Evolutionary conservation across 306 rosid species (phyloP), one percentile per base, ranked within the genome.

Genomic region (Glycyrrhiza uralensis): DNA sequence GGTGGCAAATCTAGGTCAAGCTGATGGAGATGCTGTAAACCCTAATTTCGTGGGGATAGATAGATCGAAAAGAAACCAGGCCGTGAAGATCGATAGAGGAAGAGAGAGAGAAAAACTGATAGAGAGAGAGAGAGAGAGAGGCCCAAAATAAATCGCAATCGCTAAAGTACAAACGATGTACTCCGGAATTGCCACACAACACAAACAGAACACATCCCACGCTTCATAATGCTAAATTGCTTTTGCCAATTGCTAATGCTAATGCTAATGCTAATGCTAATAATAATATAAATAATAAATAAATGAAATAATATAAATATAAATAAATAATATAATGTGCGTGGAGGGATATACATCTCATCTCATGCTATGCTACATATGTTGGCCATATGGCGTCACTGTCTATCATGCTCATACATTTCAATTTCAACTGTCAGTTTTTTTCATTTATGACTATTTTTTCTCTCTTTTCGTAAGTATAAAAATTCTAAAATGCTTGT

Each of bases 21-120:
- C 20, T 42, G 33, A 19, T 42, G 59, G 33, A 62, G 76, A 20
- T 44, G 66, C 55, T 68, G 71, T 83, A 87, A 93, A 88, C 97
- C 99, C 99, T 95, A 95, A 79, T 87, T 88, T 86, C 30, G 64
- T 6, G 86, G 79, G 75, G 69, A n/a, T n/a, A 75, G 69, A 38
- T 77, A 84, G 92, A 89, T 85, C 87, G 86, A 83, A 75, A 78
- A 62, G 88, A 71, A 79, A 80, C 50, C 41, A 66, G 57, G 55
- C 92, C 89, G 95, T 85, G 89, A 82, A 84, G 89, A 82, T 85
- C 79, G 89, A 86, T 80, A 80, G 62, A 35, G 47, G 26, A 46
- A 33, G 15, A 54, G n/a, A n/a, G n/a, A n/a, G n/a, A n/a, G n/a
- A n/a, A n/a, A 58, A 10, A 45, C 7, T 28, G 44, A 41, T 30